Base-by-base conservation (phyloP, 2,329 filamentous ascomycete species). In the Sporothrix luriei region DNA sequence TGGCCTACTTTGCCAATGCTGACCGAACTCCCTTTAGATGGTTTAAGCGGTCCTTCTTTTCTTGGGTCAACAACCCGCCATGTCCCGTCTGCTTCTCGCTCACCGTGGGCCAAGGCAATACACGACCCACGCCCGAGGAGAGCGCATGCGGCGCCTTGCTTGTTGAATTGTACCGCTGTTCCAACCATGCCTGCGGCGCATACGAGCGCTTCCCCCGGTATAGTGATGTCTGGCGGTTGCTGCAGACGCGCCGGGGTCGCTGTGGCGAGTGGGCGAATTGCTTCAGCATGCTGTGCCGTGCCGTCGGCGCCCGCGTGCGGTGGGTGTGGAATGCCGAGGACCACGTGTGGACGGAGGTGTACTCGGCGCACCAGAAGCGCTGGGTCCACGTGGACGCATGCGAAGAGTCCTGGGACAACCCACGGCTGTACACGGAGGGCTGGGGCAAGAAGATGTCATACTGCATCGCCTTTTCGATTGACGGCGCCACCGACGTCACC, bases 271-370 rank as follows among this genome's bases (percentile, higher is more conserved):
- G 95, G 93, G 93, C 93, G 74, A 98, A 97, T 81, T 97, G 94
- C 84, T 99, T 99, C 82, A 94, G 91, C 81, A 98, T 98, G 95
- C 86, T 99, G 67, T 98, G 94, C 83, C 88, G 94, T 71, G 95
- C 95, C 4, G 88, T 98, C 16, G 94, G 94, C 65, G 92, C 91
- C 71, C 88, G 94, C 72, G 93, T 97, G 29, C 88, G 95, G 76
- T 99, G 95, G 95, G 91, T 99, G 13, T 99, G 95, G 95, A 98
- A 98, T 75, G 90, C 91, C 40, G 95, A 98, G 79, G 95, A 98
- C 78, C 92, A 97, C 77, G 92, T 97, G 33, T 99, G 95, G 95
- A 97, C 94, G 0, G 95, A 98, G 76, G 91, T 98, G 16, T 99
- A 97, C 81, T 97, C 94, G 2, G 92, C 95, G 73, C 93, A 97